A percentile compares a stretch with the other conserved stretches of the same genome.
These are phyloP conservation scores for Phaffia tasmanica DNA, from an alignment of 768 basidiomycete genomes.

Conservation along the genomic window DNA sequence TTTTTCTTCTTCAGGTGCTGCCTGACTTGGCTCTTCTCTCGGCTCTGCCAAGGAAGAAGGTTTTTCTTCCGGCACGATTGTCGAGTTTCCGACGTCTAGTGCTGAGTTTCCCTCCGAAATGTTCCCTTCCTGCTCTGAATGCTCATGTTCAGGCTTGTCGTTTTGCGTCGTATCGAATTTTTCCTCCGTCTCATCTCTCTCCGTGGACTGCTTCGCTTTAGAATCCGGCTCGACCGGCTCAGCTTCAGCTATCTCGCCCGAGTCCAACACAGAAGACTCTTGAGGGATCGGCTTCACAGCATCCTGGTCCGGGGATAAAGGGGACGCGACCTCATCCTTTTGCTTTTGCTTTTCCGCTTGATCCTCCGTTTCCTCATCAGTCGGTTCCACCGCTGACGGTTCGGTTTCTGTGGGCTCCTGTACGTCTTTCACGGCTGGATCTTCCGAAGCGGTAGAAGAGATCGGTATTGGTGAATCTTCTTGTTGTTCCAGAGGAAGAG, in stretches of 20 bases:
- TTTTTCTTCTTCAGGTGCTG: too few species aligned
- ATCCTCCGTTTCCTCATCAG: not conserved
- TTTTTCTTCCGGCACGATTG: too few species aligned
- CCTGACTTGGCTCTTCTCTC: too few species aligned
- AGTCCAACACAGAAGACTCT: not conserved
- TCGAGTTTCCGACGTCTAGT: too few species aligned
- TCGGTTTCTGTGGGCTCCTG: not conserved
- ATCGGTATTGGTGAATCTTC: not conserved
- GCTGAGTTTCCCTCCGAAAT: too few species aligned
- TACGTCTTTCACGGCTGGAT: not conserved
- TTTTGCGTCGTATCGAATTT: slow-evolving; percentile 32
- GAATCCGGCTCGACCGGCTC: not conserved
- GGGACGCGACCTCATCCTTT: not conserved
- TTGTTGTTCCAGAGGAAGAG: slow-evolving; percentile 1
- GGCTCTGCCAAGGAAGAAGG: too few species aligned
- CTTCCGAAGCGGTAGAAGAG: slow-evolving; percentile 1
- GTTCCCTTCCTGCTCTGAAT: not conserved
- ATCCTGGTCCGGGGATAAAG: not conserved
- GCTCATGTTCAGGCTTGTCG: not conserved
- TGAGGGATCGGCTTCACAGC: not conserved
- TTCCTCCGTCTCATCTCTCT: slow-evolving; percentile 44
- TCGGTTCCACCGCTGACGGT: not conserved
- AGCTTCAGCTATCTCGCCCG: not conserved
- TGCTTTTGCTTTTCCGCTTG: not conserved
- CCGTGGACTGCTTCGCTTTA: not conserved